Evolutionary conservation across 352 stramenopile species (phyloP).

Genomic region (Phytopythium cucurbitacearum): DNA sequence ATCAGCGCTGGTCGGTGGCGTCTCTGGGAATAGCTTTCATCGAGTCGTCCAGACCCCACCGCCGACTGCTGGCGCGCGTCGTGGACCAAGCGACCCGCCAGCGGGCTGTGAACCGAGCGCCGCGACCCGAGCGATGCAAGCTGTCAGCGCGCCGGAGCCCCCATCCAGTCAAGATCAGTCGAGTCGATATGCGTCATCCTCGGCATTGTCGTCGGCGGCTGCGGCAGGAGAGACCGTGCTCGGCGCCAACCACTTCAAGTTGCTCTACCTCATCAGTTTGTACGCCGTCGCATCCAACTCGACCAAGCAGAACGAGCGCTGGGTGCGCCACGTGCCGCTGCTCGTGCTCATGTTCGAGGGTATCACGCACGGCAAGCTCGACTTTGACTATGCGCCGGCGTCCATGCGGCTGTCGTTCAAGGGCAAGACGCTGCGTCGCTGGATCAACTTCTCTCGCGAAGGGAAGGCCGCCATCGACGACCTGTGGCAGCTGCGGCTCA

Average conservation of each 20-base stretch:
- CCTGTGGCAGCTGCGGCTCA: conserved; percentile 89
- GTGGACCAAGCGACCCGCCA: too few species aligned
- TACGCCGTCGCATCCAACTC: conserved; percentile 90
- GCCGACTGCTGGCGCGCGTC: too few species aligned
- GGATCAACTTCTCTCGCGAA: conserved; percentile 95
- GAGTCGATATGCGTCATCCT: conserved; percentile 4
- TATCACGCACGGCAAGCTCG: conserved; percentile 90
- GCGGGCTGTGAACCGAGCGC: not conserved
- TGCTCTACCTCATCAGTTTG: conserved; percentile 95
- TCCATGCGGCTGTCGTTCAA: conserved; percentile 92
- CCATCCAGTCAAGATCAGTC: conserved; percentile 3
- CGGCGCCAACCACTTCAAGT: conserved; percentile 94
- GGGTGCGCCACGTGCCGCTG: conserved; percentile 94
- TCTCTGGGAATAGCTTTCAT: too few species aligned
- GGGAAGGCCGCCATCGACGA: conserved; percentile 95
- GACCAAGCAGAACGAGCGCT: conserved; percentile 91
- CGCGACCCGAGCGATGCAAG: conserved; percentile 4
- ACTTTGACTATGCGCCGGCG: conserved; percentile 97
- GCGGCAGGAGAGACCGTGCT: conserved; percentile 32
- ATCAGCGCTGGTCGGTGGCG: too few species aligned
- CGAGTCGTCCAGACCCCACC: too few species aligned
- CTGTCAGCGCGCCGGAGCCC: not conserved
- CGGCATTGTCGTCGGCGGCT: conserved; percentile 9
- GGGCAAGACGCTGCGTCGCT: conserved; percentile 71
- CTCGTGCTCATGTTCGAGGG: conserved; percentile 97